Base-by-base conservation (phyloP, 805 yeast genomes). In the Yamadazyma ubonensis region DNA sequence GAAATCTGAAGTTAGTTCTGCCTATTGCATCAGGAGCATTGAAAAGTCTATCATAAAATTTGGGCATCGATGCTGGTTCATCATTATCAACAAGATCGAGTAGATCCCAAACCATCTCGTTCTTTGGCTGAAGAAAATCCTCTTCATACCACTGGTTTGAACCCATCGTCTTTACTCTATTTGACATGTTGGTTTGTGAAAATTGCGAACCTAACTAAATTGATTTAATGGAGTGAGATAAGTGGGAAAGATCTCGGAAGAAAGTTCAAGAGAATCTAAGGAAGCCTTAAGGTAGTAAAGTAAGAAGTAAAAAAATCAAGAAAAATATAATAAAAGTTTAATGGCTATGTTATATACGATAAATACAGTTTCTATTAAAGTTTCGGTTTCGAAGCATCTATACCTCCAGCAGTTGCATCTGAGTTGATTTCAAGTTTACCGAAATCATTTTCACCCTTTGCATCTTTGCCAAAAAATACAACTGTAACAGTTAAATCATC, bases 401-500 rank as follows among this genome's bases (percentile, higher is more conserved):
- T 50, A 17, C 84, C 86, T 19, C 83, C 83, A 38, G 74, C 70
- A 7, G 85, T 80, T 18, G 83, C 85, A 15, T 63, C 70, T 17
- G 65, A 53, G 51, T 80, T 80, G 47, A 79, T 68, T 49, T 76
- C 83, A 47, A 80, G 58, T 49, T 65, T 65, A 2, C 83, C 83
- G 16, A 51, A 52, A 22, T 69, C 71, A 46, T 67, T 59, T 41
- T 57, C 65, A 9, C 67, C 65, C n/a, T 57, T 53, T 6, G 61
- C 57, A 35, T 71, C 72, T 17, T 78, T 78, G 9, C 95, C 96
- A 58, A 93, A 93, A 63, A 93, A 93, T 2, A 91, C 87, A 17
- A 93, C 99, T 2, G 96, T 88, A 4, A 90, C 97, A 0, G 98
- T 90, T 57, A 93, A 72, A 61, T 93, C 99, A 65, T 93, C 99